phyloP scores from a whole-genome alignment of 257 asterid species.

The Solanum ahanhuiri region DNA sequence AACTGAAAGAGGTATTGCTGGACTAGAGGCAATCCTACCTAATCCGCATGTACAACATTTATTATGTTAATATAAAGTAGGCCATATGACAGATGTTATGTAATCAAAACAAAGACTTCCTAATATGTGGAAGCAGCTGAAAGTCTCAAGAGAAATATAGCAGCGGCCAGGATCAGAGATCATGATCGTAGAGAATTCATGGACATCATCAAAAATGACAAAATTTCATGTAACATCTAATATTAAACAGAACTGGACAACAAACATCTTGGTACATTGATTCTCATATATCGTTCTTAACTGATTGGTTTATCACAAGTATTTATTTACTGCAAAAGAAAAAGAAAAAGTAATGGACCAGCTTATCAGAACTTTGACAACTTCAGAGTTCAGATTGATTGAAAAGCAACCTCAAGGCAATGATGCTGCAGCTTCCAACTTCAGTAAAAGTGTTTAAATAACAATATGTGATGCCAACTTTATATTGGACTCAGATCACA shows the following conservation, averaged over 20 bases:
- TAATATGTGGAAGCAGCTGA: not conserved
- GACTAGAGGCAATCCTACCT: conserved; percentile 98
- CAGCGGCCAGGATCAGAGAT: not conserved
- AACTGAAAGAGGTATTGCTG: conserved; percentile 90
- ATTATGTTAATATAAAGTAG: not conserved
- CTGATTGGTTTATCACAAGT: not conserved
- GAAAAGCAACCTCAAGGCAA: not conserved
- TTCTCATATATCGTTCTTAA: not conserved
- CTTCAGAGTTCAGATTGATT: not conserved
- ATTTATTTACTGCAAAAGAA: not conserved
- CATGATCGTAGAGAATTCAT: not conserved
- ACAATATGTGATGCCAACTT: not conserved
- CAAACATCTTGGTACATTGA: not conserved
- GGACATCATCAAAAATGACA: not conserved
- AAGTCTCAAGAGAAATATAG: not conserved
- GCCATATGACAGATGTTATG: not conserved
- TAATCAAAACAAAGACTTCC: not conserved
- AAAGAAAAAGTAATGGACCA: not conserved
- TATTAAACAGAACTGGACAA: not conserved
- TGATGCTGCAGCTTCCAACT: not conserved
- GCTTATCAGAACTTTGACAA: not conserved
- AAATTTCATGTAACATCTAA: not conserved
- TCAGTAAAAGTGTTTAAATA: not conserved
- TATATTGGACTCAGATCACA: not conserved
- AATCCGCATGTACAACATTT: conserved; percentile 18